These are phyloP conservation scores for Anthracocystis setariae DNA, from an alignment of 1,284 basidiomycete genomes.

Conservation along the genomic window DNA sequence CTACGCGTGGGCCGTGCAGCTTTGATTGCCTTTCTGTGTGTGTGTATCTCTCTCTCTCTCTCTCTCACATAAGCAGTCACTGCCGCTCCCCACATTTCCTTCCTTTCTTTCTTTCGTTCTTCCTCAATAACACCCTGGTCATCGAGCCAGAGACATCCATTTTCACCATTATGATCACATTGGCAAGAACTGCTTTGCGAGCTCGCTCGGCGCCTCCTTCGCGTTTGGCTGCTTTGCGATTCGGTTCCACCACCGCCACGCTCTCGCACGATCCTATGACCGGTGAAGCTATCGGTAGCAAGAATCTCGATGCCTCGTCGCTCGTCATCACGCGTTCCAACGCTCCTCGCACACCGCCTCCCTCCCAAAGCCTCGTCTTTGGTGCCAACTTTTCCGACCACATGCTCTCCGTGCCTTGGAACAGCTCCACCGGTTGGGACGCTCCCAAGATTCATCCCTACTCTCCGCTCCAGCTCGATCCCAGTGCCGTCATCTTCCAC, in stretches of 20 bases:
- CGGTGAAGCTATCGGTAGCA: conserved; percentile 50
- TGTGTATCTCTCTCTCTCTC: too few species aligned
- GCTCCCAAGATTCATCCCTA: conserved; percentile 85
- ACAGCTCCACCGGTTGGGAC: conserved; percentile 79
- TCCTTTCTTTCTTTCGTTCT: neutral
- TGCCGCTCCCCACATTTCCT: neutral
- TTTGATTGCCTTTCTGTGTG: too few species aligned
- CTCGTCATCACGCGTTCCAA: conserved; percentile 37
- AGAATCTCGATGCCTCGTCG: conserved; percentile 46
- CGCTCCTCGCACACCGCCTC: conserved; percentile 39
- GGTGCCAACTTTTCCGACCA: conserved; percentile 81
- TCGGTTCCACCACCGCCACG: conserved; percentile 16
- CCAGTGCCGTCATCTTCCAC: conserved; percentile 88
- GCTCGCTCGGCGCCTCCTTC: conserved; percentile 14
- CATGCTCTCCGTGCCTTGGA: conserved; percentile 89
- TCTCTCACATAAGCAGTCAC: too few species aligned
- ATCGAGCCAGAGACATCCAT: neutral
- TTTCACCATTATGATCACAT: conserved; percentile 24
- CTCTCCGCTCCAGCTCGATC: conserved; percentile 79
- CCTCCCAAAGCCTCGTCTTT: conserved; percentile 69
- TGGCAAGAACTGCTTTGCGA: conserved; percentile 37
- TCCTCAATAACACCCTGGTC: neutral
- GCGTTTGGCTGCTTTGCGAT: conserved; percentile 15
- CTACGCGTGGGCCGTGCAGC: conserved; percentile 1
- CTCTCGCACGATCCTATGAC: conserved; percentile 59